A percentile compares a stretch with the other conserved stretches of the same genome.
Conservation (phyloP, 2,329 filamentous ascomycete species). For the Penicillium sp. region DNA sequence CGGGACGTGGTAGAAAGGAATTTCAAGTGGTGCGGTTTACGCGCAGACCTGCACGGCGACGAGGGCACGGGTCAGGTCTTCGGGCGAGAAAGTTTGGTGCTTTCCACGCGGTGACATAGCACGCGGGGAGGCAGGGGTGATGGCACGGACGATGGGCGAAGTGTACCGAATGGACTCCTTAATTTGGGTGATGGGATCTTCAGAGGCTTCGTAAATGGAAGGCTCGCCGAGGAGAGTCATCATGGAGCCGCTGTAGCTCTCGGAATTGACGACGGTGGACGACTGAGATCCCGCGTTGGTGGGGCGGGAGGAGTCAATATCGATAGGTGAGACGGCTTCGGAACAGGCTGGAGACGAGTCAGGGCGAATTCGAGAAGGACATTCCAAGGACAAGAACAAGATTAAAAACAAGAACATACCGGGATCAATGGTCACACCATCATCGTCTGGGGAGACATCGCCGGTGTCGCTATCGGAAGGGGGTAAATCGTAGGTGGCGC, state of each 20-base stretch:
- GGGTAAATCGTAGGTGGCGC: conserved; percentile 27
- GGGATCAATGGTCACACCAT: conserved; percentile 24
- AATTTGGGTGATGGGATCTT: conserved; percentile 29
- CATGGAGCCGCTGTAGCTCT: conserved; percentile 35
- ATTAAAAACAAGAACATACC: conserved; percentile 13
- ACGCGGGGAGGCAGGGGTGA: conserved; percentile 23
- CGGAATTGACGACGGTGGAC: conserved; percentile 36
- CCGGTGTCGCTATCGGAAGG: conserved; percentile 23
- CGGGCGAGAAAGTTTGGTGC: conserved; percentile 33
- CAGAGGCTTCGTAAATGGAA: conserved; percentile 21
- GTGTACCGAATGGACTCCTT: conserved; percentile 36
- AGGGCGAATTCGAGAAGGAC: conserved; percentile 4
- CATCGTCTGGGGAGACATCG: conserved; percentile 21
- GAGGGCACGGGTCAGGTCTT: conserved; percentile 39
- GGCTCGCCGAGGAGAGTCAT: conserved; percentile 33
- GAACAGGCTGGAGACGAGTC: conserved; percentile 3
- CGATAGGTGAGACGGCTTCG: conserved; percentile 19
- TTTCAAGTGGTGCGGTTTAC: conserved; percentile 7
- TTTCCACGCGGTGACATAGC: conserved; percentile 24
- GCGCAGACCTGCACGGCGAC: conserved; percentile 36
- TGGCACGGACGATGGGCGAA: conserved; percentile 29
- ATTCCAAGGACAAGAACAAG: not conserved
- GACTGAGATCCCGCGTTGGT: conserved; percentile 33
- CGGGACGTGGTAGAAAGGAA: conserved; percentile 14
- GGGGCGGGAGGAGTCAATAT: conserved; percentile 25